These are phyloP conservation scores for Penicillium canariense DNA, from an alignment of 495 filamentous ascomycete genomes.

Conservation along the genomic window DNA sequence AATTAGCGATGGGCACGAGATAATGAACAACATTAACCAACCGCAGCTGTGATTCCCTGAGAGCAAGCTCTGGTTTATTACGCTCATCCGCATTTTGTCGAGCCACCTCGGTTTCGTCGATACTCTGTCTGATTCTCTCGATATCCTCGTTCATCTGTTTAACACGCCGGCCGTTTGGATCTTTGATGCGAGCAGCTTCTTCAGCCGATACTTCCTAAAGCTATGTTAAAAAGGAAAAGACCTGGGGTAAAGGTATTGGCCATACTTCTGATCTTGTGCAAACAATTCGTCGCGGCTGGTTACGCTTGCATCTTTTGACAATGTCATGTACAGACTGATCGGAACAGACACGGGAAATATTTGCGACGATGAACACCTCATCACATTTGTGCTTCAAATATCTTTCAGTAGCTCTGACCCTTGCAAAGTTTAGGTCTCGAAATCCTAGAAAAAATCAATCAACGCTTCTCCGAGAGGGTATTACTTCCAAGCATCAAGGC, in stretches of 20 bases:
- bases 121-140: background rate
- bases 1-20: too few species aligned
- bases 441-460: slow-evolving; percentile 14
- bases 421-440: slow-evolving; percentile 31
- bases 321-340: slow-evolving; percentile 27
- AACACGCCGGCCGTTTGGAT: background rate
- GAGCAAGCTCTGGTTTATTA: background rate
- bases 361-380: background rate
- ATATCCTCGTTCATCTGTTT: slow-evolving; percentile 7
- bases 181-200: slow-evolving; percentile 15
- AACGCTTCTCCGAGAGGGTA: background rate
- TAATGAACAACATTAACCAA: background rate
- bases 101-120: background rate
- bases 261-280: slow-evolving; percentile 30
- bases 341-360: slow-evolving; percentile 1
- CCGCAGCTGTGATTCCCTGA: background rate
- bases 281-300: slow-evolving; percentile 21
- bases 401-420: slow-evolving; percentile 23
- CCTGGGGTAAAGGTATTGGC: background rate
- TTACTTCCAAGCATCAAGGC: background rate
- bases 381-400: slow-evolving; percentile 30
- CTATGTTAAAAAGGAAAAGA: background rate
- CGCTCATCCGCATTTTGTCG: background rate
- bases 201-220: slow-evolving; percentile 17
- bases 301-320: slow-evolving; percentile 9